These are phyloP conservation scores for Globisporangium cystogenes DNA, from an alignment of 352 stramenopile genomes.

Conservation along the genomic window DNA sequence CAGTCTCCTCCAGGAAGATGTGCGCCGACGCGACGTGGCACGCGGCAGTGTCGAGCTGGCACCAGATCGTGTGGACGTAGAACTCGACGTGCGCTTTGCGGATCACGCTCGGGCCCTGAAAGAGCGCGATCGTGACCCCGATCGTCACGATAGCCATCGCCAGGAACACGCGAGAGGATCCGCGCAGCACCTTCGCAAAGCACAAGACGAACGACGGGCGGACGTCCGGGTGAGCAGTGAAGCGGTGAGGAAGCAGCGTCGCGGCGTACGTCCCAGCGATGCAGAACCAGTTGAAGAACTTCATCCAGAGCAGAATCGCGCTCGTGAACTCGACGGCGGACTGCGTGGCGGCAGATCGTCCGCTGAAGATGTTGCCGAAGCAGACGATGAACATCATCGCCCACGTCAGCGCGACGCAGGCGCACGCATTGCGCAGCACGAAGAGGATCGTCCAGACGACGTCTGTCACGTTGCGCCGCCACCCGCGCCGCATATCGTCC, in stretches of 20 bases:
- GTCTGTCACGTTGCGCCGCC: not conserved
- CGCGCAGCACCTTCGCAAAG: slow-evolving; percentile 5
- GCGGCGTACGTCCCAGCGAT: slow-evolving; percentile 2
- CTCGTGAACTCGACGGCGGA: not conserved
- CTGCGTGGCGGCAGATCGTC: not conserved
- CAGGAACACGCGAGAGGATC: not conserved
- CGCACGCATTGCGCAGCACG: slow-evolving; percentile 1
- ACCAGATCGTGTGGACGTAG: slow-evolving; percentile 1
- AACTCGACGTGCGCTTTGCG: not conserved
- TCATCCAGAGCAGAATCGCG: slow-evolving; percentile 3
- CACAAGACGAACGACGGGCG: not conserved
- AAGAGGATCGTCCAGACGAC: slow-evolving; percentile 1
- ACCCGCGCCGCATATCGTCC: not conserved
- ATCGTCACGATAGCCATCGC: not conserved
- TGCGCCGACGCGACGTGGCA: not conserved
- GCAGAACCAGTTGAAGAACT: slow-evolving; percentile 5
- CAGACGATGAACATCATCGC: slow-evolving; percentile 3
- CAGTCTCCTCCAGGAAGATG: slow-evolving; percentile 1
- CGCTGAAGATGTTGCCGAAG: slow-evolving; percentile 4
- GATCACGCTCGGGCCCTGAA: not conserved
- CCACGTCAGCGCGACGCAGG: not conserved
- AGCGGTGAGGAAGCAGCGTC: not conserved
- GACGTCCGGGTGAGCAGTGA: not conserved
- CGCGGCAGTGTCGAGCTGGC: slow-evolving; percentile 1
- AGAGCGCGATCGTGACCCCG: not conserved